Evolutionary conservation across 164 flowering plant species (phyloP).

Genomic region (Cinnamomum chago): DNA sequence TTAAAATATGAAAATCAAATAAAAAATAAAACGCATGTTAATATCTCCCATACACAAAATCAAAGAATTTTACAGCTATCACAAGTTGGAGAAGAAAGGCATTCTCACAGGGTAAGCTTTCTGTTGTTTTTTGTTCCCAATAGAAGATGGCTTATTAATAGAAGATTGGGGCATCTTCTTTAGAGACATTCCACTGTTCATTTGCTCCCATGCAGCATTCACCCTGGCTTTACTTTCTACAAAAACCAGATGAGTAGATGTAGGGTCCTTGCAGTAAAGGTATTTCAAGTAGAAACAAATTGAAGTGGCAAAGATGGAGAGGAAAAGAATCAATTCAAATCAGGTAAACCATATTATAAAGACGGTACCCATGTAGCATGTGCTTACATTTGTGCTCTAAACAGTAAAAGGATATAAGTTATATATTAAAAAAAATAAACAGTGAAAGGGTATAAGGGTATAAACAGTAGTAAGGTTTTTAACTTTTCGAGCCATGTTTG

Average conservation of each 20-base stretch:
- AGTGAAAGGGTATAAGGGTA: background rate
- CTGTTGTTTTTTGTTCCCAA: slow-evolving; percentile 26
- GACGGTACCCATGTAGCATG: background rate
- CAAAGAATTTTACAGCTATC: background rate
- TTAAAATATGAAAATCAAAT: too few species aligned
- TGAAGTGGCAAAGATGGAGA: too few species aligned
- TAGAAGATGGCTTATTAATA: slow-evolving; percentile 31
- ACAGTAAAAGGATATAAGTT: too few species aligned
- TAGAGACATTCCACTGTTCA: slow-evolving; percentile 60
- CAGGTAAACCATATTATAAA: too few species aligned
- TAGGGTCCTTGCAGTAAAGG: background rate
- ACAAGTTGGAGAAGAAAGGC: background rate
- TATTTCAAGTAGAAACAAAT: background rate
- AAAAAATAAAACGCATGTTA: too few species aligned
- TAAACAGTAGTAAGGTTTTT: background rate
- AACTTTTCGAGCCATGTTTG: too few species aligned
- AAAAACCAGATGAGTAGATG: slow-evolving; percentile 4
- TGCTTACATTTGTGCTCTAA: background rate
- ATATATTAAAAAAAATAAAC: too few species aligned
- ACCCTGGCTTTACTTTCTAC: slow-evolving; percentile 69
- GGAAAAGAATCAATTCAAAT: background rate
- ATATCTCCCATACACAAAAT: too few species aligned
- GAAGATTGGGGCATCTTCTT: slow-evolving; percentile 31
- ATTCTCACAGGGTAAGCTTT: slow-evolving; percentile 40
- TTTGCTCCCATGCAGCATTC: slow-evolving; percentile 82